Base-by-base conservation (phyloP, 1,284 basidiomycete species). In the Leccinum solheimii region DNA sequence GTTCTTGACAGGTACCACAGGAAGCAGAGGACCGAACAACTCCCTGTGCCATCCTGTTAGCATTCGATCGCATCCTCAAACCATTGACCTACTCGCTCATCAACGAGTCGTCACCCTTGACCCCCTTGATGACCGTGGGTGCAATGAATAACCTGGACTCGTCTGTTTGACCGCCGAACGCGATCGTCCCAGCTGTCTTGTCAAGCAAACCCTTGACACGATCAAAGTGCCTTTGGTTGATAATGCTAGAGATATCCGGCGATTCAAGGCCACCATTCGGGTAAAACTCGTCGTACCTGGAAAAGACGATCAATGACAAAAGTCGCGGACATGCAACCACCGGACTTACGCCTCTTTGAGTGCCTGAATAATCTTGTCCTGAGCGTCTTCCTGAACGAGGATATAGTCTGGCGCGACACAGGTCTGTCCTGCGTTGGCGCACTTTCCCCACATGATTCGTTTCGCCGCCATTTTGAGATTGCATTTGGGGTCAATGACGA, bases 331-430 rank as follows among this genome's bases (percentile, higher is more conserved):
- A 34, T 21, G 50, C 23, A 27, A 13, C 1, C 45, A 21, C 73
- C 61, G 26, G 2, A 73, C 79, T 54, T 69, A 90, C 87, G 80
- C 83, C 52, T 85, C 81, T 71, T 85, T 82, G 50, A 92, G 74
- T 5, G 84, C 88, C 5, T 78, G 74, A 11, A 92, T 75, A 49
- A 96, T 79, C 52, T 77, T 79, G 56, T 89, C 86, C 65, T 91
- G 86, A 62, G 84, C 80, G 14, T 82, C 80, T 52, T 81, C 81
- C 4, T 84, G 84, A 23, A 93, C 85, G 40, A 96, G 83, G 7
- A 94, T 77, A 73, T 96, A 96, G 73, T 97, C 94, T 1, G 94
- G 93, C 3, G 90, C 85, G 10, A 85, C 77, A 58, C 84, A 86
- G 3, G 81, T 90, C 76, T 94, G 92, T 1, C 92, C 92, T 1